Evolutionary conservation across 768 basidiomycete genomes (phyloP).

Genomic region (Boletus pseudo-olivaceus): DNA sequence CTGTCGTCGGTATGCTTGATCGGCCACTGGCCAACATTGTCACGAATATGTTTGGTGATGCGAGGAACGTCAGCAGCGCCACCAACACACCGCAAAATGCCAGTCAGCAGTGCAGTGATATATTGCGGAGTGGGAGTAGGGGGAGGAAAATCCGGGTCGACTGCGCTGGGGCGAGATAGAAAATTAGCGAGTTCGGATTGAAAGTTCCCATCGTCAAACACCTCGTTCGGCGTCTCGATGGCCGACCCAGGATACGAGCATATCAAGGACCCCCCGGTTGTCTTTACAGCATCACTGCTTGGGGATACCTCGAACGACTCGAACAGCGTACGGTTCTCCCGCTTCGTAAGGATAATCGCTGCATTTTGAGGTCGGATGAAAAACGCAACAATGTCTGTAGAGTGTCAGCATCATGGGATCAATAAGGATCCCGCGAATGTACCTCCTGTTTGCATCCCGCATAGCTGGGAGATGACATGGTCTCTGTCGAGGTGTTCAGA

Average conservation of each 20-base stretch:
- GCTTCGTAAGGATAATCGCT: slow-evolving; percentile 36
- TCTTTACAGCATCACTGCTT: slow-evolving; percentile 27
- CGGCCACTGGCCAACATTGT: slow-evolving; percentile 14
- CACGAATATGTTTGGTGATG: slow-evolving; percentile 26
- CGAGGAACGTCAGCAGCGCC: slow-evolving; percentile 4
- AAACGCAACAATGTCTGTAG: slow-evolving; percentile 34
- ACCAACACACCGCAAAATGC: slow-evolving; percentile 5
- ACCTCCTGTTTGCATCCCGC: slow-evolving; percentile 1
- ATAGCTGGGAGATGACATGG: not conserved
- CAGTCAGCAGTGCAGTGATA: not conserved
- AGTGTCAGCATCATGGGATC: not conserved
- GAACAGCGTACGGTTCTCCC: slow-evolving; percentile 18
- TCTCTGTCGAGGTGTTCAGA: too few species aligned
- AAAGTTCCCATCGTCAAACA: slow-evolving; percentile 13
- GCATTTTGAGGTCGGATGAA: slow-evolving; percentile 43
- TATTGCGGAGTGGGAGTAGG: not conserved
- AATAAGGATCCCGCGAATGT: not conserved
- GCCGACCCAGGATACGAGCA: slow-evolving; percentile 27
- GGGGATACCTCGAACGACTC: slow-evolving; percentile 21
- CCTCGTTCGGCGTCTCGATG: slow-evolving; percentile 5
- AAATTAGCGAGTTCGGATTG: slow-evolving; percentile 15
- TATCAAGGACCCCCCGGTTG: slow-evolving; percentile 26
- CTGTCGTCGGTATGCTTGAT: too few species aligned
- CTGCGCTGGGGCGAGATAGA: slow-evolving; percentile 14
- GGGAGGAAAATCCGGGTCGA: not conserved